A percentile compares a stretch with the other conserved stretches of the same genome.
Evolutionary conservation across 805 yeast genomes (phyloP).

Genomic region (Kregervanrija fluxuum): DNA sequence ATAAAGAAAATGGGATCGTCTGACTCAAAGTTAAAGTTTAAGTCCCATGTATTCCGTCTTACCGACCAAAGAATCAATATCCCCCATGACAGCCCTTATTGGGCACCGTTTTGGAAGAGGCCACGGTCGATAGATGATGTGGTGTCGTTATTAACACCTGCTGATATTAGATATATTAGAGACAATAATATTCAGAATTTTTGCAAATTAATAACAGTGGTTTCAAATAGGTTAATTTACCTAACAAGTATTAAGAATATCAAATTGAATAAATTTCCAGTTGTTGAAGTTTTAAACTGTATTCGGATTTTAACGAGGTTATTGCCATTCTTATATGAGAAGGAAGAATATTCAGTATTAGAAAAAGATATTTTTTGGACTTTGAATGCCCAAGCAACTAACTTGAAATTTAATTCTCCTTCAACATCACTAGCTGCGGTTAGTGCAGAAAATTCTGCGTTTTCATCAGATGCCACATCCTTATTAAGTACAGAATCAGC

Average conservation of each 20-base stretch:
- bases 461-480: no score
- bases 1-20: conserved; percentile 52
- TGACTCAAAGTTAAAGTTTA: conserved; percentile 59
- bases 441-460: background rate
- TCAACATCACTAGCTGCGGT: background rate
- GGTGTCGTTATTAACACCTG: conserved; percentile 45
- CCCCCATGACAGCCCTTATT: conserved; percentile 30
- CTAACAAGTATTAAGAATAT: conserved; percentile 19
- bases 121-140: conserved; percentile 52
- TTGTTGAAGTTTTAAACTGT: conserved; percentile 46
- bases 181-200: conserved; percentile 54
- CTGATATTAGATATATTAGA: conserved; percentile 54
- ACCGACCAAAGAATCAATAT: conserved; percentile 37
- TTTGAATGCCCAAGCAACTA: background rate
- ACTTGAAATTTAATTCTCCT: background rate
- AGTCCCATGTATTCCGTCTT: conserved; percentile 52
- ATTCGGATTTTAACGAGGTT: conserved; percentile 56
- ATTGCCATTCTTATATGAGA: conserved; percentile 64
- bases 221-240: conserved; percentile 28
- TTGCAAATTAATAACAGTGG: conserved; percentile 39
- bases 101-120: conserved; percentile 39
- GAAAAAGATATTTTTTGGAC: conserved; percentile 40
- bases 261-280: conserved; percentile 19
- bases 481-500: no score
- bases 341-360: conserved; percentile 28